A percentile compares a stretch with the other conserved stretches of the same genome.
These are phyloP conservation scores for Colletotrichum spaethianum DNA, from an alignment of 2,329 filamentous ascomycete species.

Conservation along the genomic window DNA sequence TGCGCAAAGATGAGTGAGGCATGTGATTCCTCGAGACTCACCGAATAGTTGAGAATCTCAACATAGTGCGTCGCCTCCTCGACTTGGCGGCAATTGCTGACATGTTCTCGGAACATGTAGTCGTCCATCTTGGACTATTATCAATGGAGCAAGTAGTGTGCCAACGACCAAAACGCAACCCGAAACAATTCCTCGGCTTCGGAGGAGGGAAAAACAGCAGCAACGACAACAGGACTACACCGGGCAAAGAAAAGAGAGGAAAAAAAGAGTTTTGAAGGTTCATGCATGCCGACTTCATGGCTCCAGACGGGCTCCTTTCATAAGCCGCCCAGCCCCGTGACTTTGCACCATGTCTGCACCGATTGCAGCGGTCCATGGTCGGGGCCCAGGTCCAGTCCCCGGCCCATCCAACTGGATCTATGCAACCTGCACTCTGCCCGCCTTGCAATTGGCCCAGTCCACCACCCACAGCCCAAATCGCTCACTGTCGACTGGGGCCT, in stretches of 20 bases:
- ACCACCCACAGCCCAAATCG: slow-evolving; percentile 6
- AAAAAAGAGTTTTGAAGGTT: slow-evolving; percentile 32
- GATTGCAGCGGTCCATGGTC: slow-evolving; percentile 8
- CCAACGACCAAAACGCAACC: slow-evolving; percentile 20
- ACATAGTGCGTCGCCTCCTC: slow-evolving; percentile 68
- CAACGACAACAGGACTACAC: slow-evolving; percentile 20
- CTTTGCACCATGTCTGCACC: slow-evolving; percentile 33
- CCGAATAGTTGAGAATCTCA: slow-evolving; percentile 73
- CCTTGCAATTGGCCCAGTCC: slow-evolving; percentile 23
- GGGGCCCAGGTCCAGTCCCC: slow-evolving; percentile 31
- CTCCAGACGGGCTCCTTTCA: slow-evolving; percentile 39
- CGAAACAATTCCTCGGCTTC: neutral
- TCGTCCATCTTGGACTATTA: slow-evolving; percentile 65
- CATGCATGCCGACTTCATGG: slow-evolving; percentile 36
- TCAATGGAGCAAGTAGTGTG: slow-evolving; percentile 27
- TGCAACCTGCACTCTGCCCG: slow-evolving; percentile 20
- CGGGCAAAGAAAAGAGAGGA: slow-evolving; percentile 1
- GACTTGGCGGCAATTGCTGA: slow-evolving; percentile 64
- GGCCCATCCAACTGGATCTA: slow-evolving; percentile 20
- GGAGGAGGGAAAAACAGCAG: slow-evolving; percentile 4
- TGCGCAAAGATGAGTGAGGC: neutral
- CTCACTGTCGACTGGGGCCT: slow-evolving; percentile 13
- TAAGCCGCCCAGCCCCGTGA: slow-evolving; percentile 42
- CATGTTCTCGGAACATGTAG: slow-evolving; percentile 67
- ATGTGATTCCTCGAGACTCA: slow-evolving; percentile 50